Conservation (phyloP, 2,329 filamentous ascomycete genomes). For the Geoglossum cookeanum region DNA sequence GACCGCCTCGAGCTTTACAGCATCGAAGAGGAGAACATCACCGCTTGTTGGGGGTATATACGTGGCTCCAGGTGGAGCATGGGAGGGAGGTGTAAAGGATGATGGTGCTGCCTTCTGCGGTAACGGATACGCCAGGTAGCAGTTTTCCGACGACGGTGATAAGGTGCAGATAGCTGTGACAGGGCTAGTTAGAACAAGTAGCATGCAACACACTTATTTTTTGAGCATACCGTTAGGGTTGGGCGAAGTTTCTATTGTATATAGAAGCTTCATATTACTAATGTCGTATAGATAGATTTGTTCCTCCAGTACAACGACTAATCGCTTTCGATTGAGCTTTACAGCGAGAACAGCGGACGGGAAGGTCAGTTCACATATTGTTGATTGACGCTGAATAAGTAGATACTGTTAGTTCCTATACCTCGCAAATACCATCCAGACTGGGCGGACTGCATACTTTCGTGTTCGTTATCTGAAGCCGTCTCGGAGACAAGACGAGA, state of each 20-base stretch:
- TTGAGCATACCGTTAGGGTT: constrained; percentile 51
- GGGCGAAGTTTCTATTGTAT: constrained; percentile 83
- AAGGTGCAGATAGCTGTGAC: constrained; percentile 64
- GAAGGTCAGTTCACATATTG: constrained; percentile 97
- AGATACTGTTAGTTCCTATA: neutral
- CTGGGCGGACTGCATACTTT: constrained; percentile 38
- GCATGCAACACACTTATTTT: neutral
- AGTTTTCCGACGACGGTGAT: constrained; percentile 86
- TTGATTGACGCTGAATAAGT: constrained; percentile 40
- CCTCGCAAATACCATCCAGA: too few species aligned
- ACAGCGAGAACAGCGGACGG: constrained; percentile 91
- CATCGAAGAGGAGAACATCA: constrained; percentile 84
- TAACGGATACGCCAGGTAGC: constrained; percentile 84
- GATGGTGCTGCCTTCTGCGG: constrained; percentile 41
- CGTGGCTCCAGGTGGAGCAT: constrained; percentile 63
- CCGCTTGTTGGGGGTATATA: constrained; percentile 73
- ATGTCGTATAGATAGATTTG: constrained; percentile 98
- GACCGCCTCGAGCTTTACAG: constrained; percentile 71
- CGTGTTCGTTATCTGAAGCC: constrained; percentile 92
- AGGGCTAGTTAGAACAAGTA: constrained; percentile 9
- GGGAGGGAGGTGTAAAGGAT: constrained; percentile 43
- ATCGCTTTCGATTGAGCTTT: constrained; percentile 78
- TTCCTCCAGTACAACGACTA: constrained; percentile 85
- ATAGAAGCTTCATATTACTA: constrained; percentile 88
- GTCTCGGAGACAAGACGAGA: constrained; percentile 74